These are phyloP conservation scores for Pythium volutum DNA, from an alignment of 352 stramenopile species.

Conservation along the genomic window DNA sequence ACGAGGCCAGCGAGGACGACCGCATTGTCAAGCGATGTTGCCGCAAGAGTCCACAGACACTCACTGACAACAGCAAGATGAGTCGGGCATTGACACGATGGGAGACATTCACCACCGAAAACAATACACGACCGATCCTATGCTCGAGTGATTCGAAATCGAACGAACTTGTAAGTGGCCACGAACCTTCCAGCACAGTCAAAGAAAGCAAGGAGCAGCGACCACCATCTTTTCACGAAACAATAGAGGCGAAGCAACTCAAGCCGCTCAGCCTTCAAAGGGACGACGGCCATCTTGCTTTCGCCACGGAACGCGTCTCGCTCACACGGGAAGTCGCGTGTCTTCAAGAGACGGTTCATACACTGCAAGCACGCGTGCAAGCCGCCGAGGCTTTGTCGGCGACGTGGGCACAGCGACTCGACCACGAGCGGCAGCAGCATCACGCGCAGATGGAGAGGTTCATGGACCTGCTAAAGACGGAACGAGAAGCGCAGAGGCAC, in stretches of 20 bases:
- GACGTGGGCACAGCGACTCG: conserved; percentile 8
- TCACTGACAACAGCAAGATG: neutral
- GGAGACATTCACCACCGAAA: too few species aligned
- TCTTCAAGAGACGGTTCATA: neutral
- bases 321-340: neutral
- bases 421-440: conserved; percentile 1
- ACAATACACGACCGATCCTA: neutral
- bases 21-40: neutral
- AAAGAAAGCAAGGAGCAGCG: too few species aligned
- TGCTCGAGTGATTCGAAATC: too few species aligned
- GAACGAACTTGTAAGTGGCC: too few species aligned
- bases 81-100: too few species aligned
- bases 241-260: too few species aligned
- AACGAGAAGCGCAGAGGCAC: conserved; percentile 8
- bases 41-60: neutral
- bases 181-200: too few species aligned
- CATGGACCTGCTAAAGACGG: neutral
- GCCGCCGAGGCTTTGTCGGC: neutral
- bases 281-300: too few species aligned
- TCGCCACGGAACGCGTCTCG: neutral
- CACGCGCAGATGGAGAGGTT: neutral
- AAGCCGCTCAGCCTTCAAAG: too few species aligned
- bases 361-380: neutral
- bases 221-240: too few species aligned
- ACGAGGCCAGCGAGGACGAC: conserved; percentile 1